Base-by-base conservation (phyloP, 768 basidiomycete genomes). In the Leccinum barrowsii region DNA sequence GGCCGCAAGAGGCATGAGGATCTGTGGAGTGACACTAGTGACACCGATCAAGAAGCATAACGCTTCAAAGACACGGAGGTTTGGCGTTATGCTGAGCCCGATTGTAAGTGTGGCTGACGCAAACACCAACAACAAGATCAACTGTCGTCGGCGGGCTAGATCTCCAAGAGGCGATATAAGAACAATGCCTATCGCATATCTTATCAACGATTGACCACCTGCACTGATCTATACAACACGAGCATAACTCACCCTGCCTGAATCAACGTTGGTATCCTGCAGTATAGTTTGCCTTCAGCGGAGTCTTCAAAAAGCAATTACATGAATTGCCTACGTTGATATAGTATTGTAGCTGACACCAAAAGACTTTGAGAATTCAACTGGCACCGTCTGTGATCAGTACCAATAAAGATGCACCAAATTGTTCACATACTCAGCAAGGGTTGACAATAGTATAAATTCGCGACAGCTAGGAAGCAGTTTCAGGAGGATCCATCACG, bases 391-490 rank as follows among this genome's bases (percentile, higher is more conserved):
- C n/a, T 17, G 15, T 22, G 34, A 42, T 46, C 34, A 62, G 48
- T 17, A 17, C 30, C 11, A 10, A 47, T 10, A 11, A 49, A 40
- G 22, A 13, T 11, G 4, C 11, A 12, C 8, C 10, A 26, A 7
- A 19, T 2, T 0, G 15, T 61, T 34, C 60, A 74, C 80, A 61
- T 68, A 84, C 90, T 89, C 13, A 92, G 73, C 63, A 94, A 68
- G 0, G 91, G 91, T 74, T 91, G 89, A 60, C 86, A 89, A 63
- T 92, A 94, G 67, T 92, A 93, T 50, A 93, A 68, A 66, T 93
- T 93, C n/a, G 84, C 81, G 13, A 85, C 85, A 46, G 75, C 86
- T 87, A 17, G 7, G 3, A 32, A 42, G n/a, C 42, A 28, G 32
- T 12, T 13, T 67, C n/a, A 61, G 21, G 32, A 30, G 7, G 26